A percentile compares a stretch with the other conserved stretches of the same genome.
Evolutionary conservation across 768 basidiomycete genomes (phyloP).

Genomic region (Suillus sp.): DNA sequence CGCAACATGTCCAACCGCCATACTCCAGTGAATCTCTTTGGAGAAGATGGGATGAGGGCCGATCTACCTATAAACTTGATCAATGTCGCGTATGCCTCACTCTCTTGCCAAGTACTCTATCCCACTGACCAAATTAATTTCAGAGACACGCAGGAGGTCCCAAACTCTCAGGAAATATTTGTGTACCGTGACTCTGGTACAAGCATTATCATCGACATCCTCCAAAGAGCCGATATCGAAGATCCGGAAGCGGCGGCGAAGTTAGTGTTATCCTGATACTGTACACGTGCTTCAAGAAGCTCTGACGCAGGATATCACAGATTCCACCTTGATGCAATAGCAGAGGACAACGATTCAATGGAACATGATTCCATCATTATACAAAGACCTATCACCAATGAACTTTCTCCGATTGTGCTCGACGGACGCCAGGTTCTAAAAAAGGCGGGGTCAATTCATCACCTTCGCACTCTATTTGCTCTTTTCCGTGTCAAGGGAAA

Average conservation of each 20-base stretch:
- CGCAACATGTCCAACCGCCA: not conserved
- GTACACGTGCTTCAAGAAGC: not conserved
- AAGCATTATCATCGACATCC: constrained; percentile 83
- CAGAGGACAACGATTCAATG: constrained; percentile 84
- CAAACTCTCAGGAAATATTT: constrained; percentile 95
- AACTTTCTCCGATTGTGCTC: constrained; percentile 63
- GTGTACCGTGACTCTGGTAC: constrained; percentile 66
- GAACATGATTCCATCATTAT: not conserved
- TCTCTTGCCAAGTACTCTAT: not conserved
- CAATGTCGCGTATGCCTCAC: constrained; percentile 74
- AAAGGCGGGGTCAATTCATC: constrained; percentile 63
- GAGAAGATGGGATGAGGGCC: constrained; percentile 67
- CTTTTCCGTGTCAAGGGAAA: constrained; percentile 77
- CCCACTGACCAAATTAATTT: constrained; percentile 6
- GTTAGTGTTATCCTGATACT: constrained; percentile 39
- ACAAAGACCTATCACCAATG: constrained; percentile 38
- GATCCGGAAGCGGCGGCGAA: constrained; percentile 61
- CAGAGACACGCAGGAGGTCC: constrained; percentile 79
- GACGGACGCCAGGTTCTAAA: constrained; percentile 68
- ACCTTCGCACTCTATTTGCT: constrained; percentile 53
- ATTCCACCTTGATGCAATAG: constrained; percentile 88
- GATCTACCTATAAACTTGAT: constrained; percentile 55
- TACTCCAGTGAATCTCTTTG: constrained; percentile 63
- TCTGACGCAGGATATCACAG: constrained; percentile 44
- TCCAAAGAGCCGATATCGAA: constrained; percentile 66